phyloP scores from a whole-genome alignment of 208 protist species.

The Leishmania arabica region DNA sequence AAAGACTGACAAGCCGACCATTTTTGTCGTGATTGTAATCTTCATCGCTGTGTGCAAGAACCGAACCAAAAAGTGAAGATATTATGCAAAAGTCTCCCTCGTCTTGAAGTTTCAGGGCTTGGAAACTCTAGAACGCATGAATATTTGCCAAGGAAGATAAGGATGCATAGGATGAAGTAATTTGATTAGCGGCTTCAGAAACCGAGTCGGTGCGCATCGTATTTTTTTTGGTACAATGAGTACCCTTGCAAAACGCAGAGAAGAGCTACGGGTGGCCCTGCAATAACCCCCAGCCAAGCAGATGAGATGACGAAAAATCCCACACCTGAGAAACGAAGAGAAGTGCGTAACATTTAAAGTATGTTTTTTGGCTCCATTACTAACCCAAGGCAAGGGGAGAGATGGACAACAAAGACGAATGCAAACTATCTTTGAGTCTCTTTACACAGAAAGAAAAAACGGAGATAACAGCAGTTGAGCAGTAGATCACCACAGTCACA shows the following conservation, averaged over 20 bases:
- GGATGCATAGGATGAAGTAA: not conserved
- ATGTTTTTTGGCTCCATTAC: not conserved
- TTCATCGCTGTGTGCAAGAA: conserved; percentile 8
- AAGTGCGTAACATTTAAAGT: too few species aligned
- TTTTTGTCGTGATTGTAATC: conserved; percentile 40
- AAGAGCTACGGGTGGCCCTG: too few species aligned
- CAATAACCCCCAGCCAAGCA: not conserved
- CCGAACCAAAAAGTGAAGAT: not conserved
- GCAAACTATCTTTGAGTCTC: not conserved
- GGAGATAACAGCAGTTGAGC: not conserved
- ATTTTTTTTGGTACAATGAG: not conserved
- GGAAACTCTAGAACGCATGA: not conserved
- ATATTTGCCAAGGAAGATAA: not conserved
- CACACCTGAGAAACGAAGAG: not conserved
- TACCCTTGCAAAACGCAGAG: not conserved
- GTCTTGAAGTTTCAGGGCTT: not conserved
- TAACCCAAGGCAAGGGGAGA: not conserved
- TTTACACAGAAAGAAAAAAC: not conserved
- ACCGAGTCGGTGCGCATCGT: not conserved
- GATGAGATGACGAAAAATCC: not conserved
- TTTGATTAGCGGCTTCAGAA: not conserved
- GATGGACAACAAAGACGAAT: not conserved
- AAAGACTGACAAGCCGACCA: conserved; percentile 77
- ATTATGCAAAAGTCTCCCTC: not conserved
- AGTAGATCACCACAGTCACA: not conserved